Evolutionary conservation across 768 basidiomycete genomes (phyloP), one percentile per base, ranked within the genome.

Genomic region (Pleurotus ostreatus): DNA sequence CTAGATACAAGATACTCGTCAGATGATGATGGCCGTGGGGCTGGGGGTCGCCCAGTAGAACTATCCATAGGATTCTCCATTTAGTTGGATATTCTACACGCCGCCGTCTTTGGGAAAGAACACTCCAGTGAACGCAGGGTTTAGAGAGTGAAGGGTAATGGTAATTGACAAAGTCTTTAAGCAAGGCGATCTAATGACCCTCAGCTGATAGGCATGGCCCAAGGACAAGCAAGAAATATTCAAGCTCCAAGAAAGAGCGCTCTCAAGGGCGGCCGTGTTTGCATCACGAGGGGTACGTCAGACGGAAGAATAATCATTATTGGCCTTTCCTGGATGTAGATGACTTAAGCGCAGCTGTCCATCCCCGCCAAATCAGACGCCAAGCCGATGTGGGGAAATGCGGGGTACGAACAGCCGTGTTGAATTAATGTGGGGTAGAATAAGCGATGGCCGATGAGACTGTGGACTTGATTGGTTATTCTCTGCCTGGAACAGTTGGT

Each of bases 321-420:
- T 11, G 30, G 30, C 51, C 13, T 41, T 52, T 52, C 51, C 51
- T 34, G 51, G 51, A 53, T 41, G 51, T 53, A 53, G 51, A 53
- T 53, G 39, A 18, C 51, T 34, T 34, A 34, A 53, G 34, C 39
- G 51, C 39, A 53, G 51, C 51, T 39, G 39, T 40, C 41, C 51
- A 23, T 18, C 20, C 15, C 51, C 51, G 51, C 37, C 51, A 52
- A 52, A 34, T 39, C 38, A 41, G 51, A 39, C n/a, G 39, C 51
- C 48, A 49, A 49, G 48, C 37, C 7, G 25, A 39, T 53, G 51
- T 41, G 51, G 51, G 51, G 51, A 53, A 53, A 30, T 53, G 51
- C 39, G 51, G 51, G 51, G 39, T 53, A 41, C 16, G 5, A 47
- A 53, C n/a, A 41, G 15, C 39, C 51, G 2, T 12, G 16, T 26